These are phyloP conservation scores for Pseudonitzschia delicatissima DNA, from an alignment of 108 stramenopile genomes.

Conservation along the genomic window DNA sequence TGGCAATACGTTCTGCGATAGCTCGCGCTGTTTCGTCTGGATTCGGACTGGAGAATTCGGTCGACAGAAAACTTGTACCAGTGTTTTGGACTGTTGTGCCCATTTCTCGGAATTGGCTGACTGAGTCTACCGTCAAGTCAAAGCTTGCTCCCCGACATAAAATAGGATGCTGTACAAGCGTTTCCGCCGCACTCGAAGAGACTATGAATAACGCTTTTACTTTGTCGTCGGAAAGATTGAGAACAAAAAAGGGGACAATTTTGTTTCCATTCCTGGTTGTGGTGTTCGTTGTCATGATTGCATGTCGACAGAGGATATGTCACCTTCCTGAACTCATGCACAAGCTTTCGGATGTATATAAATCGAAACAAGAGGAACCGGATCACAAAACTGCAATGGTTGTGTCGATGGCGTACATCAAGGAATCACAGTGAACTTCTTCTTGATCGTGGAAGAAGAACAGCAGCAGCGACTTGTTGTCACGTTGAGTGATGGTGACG, in stretches of 20 bases:
- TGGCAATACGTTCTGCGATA: constrained; percentile 30
- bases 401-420: no score
- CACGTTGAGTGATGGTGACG: no score
- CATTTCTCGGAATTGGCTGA: constrained; percentile 24
- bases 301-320: no score
- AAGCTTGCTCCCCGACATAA: constrained; percentile 33
- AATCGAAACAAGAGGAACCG: no score
- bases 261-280: neutral
- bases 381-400: no score
- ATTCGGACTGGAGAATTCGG: constrained; percentile 31
- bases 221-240: constrained; percentile 20
- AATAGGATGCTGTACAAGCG: constrained; percentile 30
- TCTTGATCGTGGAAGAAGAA: no score
- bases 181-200: constrained; percentile 17
- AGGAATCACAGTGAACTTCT: no score
- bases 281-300: neutral
- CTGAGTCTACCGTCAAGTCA: constrained; percentile 26
- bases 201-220: constrained; percentile 35
- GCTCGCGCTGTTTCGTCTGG: constrained; percentile 37
- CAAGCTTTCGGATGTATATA: no score
- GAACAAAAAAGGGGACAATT: constrained; percentile 35
- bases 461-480: no score
- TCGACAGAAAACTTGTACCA: constrained; percentile 23
- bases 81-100: neutral
- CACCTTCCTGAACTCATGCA: no score